These are phyloP conservation scores for Physocladia obscura DNA, from an alignment of 192 early-diverging fungal species.

Conservation along the genomic window DNA sequence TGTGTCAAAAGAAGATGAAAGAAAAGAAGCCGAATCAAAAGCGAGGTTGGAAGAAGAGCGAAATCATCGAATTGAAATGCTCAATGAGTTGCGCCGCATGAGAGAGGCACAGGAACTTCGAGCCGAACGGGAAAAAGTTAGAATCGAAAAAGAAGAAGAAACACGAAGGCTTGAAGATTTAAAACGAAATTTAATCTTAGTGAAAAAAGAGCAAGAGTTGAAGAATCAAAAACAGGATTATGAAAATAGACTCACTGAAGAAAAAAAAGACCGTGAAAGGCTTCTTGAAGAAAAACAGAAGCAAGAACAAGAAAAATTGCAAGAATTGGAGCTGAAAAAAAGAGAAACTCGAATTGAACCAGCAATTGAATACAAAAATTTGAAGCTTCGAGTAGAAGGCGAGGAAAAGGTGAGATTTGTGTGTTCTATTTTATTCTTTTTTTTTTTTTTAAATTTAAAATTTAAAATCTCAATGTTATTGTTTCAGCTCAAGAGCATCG, in stretches of 20 bases:
- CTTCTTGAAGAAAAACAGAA: neutral
- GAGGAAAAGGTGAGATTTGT: neutral
- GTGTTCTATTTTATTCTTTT: no score
- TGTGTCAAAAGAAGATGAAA: neutral
- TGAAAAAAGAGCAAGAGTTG: constrained; percentile 13
- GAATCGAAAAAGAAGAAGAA: neutral
- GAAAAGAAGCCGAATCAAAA: neutral
- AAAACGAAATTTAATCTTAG: neutral
- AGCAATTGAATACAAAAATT: neutral
- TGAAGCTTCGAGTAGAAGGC: neutral
- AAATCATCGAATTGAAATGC: constrained; percentile 4
- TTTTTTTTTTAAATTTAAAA: no score
- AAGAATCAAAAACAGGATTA: neutral
- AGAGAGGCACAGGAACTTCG: constrained; percentile 12
- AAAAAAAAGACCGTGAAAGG: neutral
- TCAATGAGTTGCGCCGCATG: constrained; percentile 8
- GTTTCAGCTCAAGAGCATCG: neutral
- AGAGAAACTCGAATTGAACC: no score
- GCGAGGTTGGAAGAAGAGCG: constrained; percentile 12
- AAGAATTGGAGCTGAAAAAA: no score
- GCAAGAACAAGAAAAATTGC: neutral
- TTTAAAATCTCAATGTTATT: neutral
- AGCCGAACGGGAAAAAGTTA: constrained; percentile 1
- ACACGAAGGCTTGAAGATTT: neutral
- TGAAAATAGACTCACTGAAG: constrained; percentile 2